Base-by-base conservation (phyloP, 495 filamentous ascomycete species). In the Penicillium lagena region DNA sequence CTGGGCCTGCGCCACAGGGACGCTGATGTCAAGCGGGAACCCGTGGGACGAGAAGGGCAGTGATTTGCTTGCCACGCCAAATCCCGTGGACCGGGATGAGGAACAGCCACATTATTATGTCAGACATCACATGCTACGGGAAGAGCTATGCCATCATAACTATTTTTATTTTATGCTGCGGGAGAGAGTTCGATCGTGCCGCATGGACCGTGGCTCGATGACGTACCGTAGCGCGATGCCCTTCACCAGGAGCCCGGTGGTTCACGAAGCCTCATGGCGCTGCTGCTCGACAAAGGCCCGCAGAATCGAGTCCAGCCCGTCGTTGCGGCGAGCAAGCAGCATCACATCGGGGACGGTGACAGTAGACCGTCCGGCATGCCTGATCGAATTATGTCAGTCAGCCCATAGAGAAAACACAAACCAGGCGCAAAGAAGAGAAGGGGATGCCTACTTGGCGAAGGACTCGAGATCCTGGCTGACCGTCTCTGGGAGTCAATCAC, bases 261-360 rank as follows among this genome's bases (percentile, higher is more conserved):
- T n/a, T n/a, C n/a, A n/a, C n/a, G n/a, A n/a, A 1, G 30, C 49
- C 22, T 60, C 51, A 12, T 58, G 46, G 15, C 54, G 66, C 47
- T 78, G 72, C 45, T 75, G 72, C 38, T 87, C 84, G 8, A 88
- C 62, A 51, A 78, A 83, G 31, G 78, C 77, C 49, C 73, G 79
- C 48, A 94, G 73, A 13, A 93, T 77, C n/a, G 68, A 71, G 45
- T 84, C 79, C 27, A 98, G 66, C 6, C 86, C 91, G 29, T 89
- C 84, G 55, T 96, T 98, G 40, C 93, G 77, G 40, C 93, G 72
- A 29, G 87, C 78, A 12, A 98, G 78, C 13, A 98, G 72, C 55
- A 97, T 70, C 32, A 96, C 93, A 58, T 98, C 93, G 29, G 87
- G 83, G 0, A 84, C 82, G 14, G 82, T 86, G 50, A 98, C 75